phyloP scores from a whole-genome alignment of 1,284 basidiomycete genomes.

The Thecaphora frezii region DNA sequence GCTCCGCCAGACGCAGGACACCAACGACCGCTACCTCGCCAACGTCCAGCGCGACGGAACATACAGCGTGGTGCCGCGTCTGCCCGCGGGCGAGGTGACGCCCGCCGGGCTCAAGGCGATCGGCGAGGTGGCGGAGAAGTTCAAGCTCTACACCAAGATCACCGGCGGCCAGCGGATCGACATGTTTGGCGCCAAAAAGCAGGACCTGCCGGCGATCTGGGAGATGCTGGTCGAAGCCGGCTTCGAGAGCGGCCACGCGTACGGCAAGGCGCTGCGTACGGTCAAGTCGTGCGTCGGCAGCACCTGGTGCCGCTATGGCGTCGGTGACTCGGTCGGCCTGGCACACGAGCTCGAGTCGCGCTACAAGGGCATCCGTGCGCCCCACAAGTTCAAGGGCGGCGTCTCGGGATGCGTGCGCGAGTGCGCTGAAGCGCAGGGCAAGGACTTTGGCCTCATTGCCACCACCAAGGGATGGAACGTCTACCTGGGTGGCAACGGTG shows the following conservation, averaged over 20 bases:
- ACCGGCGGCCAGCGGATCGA: slow-evolving; percentile 68
- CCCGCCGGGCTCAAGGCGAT: slow-evolving; percentile 71
- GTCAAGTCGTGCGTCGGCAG: slow-evolving; percentile 68
- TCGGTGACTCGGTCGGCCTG: slow-evolving; percentile 74
- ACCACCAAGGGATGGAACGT: slow-evolving; percentile 69
- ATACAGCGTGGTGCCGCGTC: slow-evolving; percentile 73
- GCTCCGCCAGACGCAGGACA: slow-evolving; percentile 74
- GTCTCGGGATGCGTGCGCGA: slow-evolving; percentile 67
- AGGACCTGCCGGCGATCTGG: slow-evolving; percentile 77
- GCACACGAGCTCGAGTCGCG: slow-evolving; percentile 74
- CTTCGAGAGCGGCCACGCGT: slow-evolving; percentile 76
- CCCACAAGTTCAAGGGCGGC: slow-evolving; percentile 77
- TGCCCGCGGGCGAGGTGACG: slow-evolving; percentile 71
- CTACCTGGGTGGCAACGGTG: slow-evolving; percentile 74
- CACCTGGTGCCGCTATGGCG: slow-evolving; percentile 74
- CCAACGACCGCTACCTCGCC: slow-evolving; percentile 69
- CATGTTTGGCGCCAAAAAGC: slow-evolving; percentile 73
- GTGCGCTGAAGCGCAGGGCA: slow-evolving; percentile 68
- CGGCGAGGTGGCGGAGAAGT: slow-evolving; percentile 73
- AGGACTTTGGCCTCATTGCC: slow-evolving; percentile 77
- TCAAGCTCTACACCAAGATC: slow-evolving; percentile 65
- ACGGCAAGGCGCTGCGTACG: slow-evolving; percentile 68
- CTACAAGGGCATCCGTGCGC: slow-evolving; percentile 71
- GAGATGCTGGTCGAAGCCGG: slow-evolving; percentile 69
- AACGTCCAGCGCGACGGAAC: slow-evolving; percentile 77